A percentile compares a stretch with the other conserved stretches of the same genome.
These are phyloP conservation scores for Graphiopsis chlorocephala DNA, from an alignment of 2,329 filamentous ascomycete genomes.

Conservation along the genomic window DNA sequence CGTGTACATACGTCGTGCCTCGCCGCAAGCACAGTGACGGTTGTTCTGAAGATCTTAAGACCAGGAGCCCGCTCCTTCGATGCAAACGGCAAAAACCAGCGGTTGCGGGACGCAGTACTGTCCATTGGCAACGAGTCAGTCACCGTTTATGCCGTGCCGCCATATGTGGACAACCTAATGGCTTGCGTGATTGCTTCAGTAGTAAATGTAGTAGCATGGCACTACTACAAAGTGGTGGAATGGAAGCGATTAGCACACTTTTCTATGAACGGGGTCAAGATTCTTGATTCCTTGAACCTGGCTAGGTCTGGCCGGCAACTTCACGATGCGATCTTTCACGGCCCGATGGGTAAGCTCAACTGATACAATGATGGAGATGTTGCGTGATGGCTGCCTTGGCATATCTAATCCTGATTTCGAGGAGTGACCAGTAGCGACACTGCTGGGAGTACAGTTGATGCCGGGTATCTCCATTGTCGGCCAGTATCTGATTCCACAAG, in stretches of 20 bases:
- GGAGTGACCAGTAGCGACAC: not conserved
- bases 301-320: not conserved
- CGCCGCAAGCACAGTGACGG: not conserved
- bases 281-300: too few relatives aligned
- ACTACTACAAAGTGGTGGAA: not conserved
- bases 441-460: not conserved
- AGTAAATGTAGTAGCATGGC: not conserved
- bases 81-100: not conserved
- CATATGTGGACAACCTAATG: not conserved
- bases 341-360: not conserved
- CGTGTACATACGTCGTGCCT: not conserved
- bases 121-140: not conserved
- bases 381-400: not conserved
- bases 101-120: not conserved
- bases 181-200: not conserved
- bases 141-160: not conserved
- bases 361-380: not conserved
- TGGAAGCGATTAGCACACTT: not conserved
- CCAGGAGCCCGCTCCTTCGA: not conserved
- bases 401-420: not conserved
- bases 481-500: not conserved
- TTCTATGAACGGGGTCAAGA: not conserved
- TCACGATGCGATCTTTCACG: not conserved
- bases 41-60: not conserved
- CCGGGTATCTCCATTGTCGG: not conserved